Evolutionary conservation across 108 stramenopile species (phyloP), one percentile per base, ranked within the genome.

Genomic region (Aurantiochytrium sp.): DNA sequence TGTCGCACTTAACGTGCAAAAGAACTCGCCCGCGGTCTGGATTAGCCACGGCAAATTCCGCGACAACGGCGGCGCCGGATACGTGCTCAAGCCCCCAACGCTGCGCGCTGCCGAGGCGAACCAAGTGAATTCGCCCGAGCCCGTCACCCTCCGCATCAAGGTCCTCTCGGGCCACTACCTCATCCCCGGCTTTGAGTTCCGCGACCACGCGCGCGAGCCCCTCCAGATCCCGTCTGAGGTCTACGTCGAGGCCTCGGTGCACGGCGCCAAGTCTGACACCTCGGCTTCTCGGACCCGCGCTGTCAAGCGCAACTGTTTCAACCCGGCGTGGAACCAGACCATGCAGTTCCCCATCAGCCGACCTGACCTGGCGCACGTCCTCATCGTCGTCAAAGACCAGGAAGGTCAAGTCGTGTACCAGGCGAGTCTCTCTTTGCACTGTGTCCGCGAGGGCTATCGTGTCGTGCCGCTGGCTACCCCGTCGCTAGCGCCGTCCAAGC

Each of bases 41-140:
- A 53, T 91, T n/a, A 92, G 91, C 86, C 53, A 88, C 24, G 93
- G 91, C 19, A 54, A 65, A 17, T 92, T 92, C 54, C 50, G 31
- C 8, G 37, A 92, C 37, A 93, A 93, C 87, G 97, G 96, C 5
- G 87, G 88, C 17, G 94, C 94, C 59, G 99, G 99, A 3, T 99
- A 98, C 88, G 89, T 99, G 4, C 89, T 91, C 10, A 98, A 98
- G 90, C 96, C 97, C 15, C 27, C 50, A 22, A 89, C 34, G 50
- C 32, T 93, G 91, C 73, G 73, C 45, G 6, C 10, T 24, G 45
- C 6, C 17, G 45, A 41, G 6, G 39, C 73, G 12, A 48, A 12
- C 24, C n/a, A n/a, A n/a, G 59, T 32, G 22, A 10, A 34, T 6
- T n/a, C 12, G 6, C 2, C 87, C 10, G 31, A 17, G 37, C 24